phyloP scores from a whole-genome alignment of 148 eudicot species.

The Rhododendron griersonianum region DNA sequence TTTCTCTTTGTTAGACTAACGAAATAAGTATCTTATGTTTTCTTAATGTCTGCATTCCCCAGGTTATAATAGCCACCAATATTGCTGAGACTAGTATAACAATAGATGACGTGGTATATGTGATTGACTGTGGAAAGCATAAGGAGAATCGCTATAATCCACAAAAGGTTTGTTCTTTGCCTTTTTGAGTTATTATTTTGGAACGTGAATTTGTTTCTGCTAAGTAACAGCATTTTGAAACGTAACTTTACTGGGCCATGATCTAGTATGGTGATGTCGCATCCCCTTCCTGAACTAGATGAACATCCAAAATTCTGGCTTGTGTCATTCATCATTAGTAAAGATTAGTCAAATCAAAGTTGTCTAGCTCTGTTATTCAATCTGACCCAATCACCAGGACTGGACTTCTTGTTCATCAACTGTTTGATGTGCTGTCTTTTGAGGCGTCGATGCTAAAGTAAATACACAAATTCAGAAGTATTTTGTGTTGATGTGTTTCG shows the following conservation, averaged over 20 bases:
- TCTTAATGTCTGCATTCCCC: conserved; percentile 12
- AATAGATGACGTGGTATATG: conserved; percentile 94
- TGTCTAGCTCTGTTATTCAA: not conserved
- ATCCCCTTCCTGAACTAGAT: not conserved
- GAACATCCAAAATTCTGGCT: not conserved
- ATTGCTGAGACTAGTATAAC: conserved; percentile 99
- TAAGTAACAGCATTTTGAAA: not conserved
- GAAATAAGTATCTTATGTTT: not conserved
- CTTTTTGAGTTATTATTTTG: not conserved
- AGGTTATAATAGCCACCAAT: conserved; percentile 95
- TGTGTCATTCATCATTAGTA: not conserved
- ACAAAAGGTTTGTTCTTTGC: conserved; percentile 55
- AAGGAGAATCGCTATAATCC: conserved; percentile 98
- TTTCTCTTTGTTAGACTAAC: not conserved
- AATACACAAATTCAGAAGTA: not conserved
- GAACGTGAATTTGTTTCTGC: not conserved
- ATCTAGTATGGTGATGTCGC: not conserved
- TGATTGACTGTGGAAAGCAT: conserved; percentile 91
- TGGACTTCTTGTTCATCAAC: not conserved
- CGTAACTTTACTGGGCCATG: not conserved
- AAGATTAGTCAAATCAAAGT: not conserved
- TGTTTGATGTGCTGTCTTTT: not conserved
- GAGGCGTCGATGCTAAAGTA: not conserved
- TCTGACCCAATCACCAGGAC: not conserved
- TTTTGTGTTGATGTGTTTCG: not conserved